Evolutionary conservation across 208 protist genomes (phyloP).

Genomic region (Tritrichomonas musculus): DNA sequence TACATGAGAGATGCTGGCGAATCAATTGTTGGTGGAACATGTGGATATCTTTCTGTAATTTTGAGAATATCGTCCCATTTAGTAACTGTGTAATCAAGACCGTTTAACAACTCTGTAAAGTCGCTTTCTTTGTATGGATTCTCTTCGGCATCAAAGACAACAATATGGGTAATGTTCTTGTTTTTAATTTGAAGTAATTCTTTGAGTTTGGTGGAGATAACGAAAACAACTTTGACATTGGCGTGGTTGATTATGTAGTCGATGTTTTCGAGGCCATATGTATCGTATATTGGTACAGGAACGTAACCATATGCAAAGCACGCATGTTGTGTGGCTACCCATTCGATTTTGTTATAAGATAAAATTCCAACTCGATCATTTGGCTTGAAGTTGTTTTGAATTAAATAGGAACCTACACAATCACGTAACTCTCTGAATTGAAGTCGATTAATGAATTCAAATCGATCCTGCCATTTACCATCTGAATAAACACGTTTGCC

Average conservation of each 20-base stretch:
- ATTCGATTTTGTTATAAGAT: conserved; percentile 34
- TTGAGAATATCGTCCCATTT: background rate
- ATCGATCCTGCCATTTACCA: background rate
- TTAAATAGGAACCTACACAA: background rate
- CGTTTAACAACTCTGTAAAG: background rate
- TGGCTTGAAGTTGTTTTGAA: background rate
- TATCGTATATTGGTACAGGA: background rate
- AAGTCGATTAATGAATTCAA: background rate
- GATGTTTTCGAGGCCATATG: background rate
- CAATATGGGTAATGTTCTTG: background rate
- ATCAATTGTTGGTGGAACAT: background rate
- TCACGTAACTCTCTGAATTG: background rate
- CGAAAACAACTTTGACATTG: background rate
- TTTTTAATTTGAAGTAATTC: background rate
- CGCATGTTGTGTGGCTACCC: conserved; percentile 16
- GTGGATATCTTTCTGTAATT: background rate
- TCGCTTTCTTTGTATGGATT: background rate
- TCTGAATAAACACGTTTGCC: background rate
- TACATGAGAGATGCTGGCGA: background rate
- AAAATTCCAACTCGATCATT: conserved; percentile 36
- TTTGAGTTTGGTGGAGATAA: background rate
- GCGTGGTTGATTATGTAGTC: background rate
- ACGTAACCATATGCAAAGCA: background rate
- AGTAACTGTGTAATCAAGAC: background rate
- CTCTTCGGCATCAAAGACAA: background rate